phyloP scores from a whole-genome alignment of 352 stramenopile genomes.

The Pythium vanterpoolii region DNA sequence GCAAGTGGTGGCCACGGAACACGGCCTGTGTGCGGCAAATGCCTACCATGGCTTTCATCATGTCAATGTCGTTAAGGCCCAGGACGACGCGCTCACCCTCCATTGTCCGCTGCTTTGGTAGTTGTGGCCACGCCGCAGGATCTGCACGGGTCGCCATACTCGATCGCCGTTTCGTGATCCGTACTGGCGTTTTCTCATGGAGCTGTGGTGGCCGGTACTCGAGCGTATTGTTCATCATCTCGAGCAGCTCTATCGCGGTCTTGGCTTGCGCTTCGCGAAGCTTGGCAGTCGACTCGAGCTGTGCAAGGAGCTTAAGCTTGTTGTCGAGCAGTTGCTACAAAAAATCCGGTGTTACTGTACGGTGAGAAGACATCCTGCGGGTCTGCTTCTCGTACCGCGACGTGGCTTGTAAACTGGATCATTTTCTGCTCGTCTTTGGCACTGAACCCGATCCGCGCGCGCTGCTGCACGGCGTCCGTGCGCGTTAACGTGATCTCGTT shows the following conservation, averaged over 20 bases:
- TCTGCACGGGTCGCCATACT: too few relatives aligned
- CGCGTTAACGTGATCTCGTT: constrained; percentile 40
- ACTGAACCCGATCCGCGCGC: constrained; percentile 35
- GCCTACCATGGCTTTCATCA: constrained; percentile 27
- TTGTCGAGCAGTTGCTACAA: constrained; percentile 47
- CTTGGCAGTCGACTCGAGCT: constrained; percentile 34
- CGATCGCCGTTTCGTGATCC: not conserved
- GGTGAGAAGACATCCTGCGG: too few relatives aligned
- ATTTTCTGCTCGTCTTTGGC: constrained; percentile 64
- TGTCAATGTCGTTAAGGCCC: constrained; percentile 5
- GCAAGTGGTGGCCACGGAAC: constrained; percentile 26
- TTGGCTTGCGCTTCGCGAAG: constrained; percentile 43
- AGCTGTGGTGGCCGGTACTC: constrained; percentile 19
- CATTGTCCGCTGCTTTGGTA: too few relatives aligned
- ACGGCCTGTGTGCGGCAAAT: constrained; percentile 25
- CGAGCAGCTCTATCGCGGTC: constrained; percentile 52
- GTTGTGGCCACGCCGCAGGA: too few relatives aligned
- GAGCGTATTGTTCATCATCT: constrained; percentile 49
- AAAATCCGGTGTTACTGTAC: not conserved
- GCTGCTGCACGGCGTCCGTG: constrained; percentile 25
- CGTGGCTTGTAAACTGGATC: constrained; percentile 57
- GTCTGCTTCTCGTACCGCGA: constrained; percentile 29
- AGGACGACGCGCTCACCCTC: too few relatives aligned
- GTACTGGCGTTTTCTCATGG: not conserved
- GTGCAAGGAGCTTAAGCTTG: constrained; percentile 37